Base-by-base conservation (phyloP, 768 basidiomycete species). In the Punctularia strigosozonata region DNA sequence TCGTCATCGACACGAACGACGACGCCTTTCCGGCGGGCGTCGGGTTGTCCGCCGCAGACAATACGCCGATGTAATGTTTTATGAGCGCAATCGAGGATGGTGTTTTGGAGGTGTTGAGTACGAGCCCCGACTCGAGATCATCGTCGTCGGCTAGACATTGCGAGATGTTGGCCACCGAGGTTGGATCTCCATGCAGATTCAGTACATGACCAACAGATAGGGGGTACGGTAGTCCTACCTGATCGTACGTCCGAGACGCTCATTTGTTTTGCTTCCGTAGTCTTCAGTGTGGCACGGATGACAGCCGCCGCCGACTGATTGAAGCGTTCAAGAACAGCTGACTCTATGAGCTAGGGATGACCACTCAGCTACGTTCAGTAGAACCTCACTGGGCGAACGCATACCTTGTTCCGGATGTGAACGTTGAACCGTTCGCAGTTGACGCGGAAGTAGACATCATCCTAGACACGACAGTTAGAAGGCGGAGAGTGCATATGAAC, bases 391-490 rank as follows among this genome's bases (percentile, higher is more conserved):
- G 2, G 8, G 7, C 13, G 18, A 6, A 13, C 33, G 49, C 75
- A 6, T 47, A 88, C 89, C 52, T 79, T 68, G 60, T 95, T 94
- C 31, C 94, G 80, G 38, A 95, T 75, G 49, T 87, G 79, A 23
- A 88, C 65, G 47, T 83, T 78, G 58, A 91, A 94, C 49, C 75
- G 82, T 48, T 90, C 81, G 53, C 80, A 85, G 61, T 97, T 97
- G 35, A 97, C 72, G 35, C 86, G 75, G 53, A 95, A 85, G 57
- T 79, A 77, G 24, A 87, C 71, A 3, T 65, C 64, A 14, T 84
- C 75, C 80, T 90, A 42, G 15, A 20, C 12, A 6, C 14, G 21
- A n/a, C n/a, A 38, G 32, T 33, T 25, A 37, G 23, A 19, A 31
- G 30, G 13, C n/a, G n/a, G n/a, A n/a, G n/a, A n/a, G n/a, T n/a